A percentile compares a stretch with the other conserved stretches of the same genome.
phyloP scores from a whole-genome alignment of 2,329 filamentous ascomycete genomes.

The Nemania diffusa region DNA sequence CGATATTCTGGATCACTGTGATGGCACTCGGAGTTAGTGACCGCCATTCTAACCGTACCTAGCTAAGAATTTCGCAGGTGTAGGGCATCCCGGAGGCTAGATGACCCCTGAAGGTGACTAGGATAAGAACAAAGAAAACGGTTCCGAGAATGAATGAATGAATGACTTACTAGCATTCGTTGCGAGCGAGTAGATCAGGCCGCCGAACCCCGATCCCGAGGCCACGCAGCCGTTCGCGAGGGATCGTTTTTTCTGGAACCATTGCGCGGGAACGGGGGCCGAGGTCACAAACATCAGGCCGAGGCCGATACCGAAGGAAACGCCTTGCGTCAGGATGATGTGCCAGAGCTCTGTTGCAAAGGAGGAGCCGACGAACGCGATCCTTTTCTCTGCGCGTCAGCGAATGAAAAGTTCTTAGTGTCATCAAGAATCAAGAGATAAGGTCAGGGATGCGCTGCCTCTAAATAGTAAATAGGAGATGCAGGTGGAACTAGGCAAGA shows the following conservation, averaged over 20 bases:
- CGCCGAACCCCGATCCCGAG: constrained; percentile 79
- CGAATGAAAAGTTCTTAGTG: no score
- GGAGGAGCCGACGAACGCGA: constrained; percentile 74
- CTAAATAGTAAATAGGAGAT: background rate
- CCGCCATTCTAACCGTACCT: background rate
- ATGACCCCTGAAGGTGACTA: background rate
- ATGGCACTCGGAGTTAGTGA: background rate
- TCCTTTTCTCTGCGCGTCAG: constrained; percentile 42
- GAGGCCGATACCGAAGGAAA: constrained; percentile 82
- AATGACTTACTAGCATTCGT: constrained; percentile 64
- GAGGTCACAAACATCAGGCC: constrained; percentile 78
- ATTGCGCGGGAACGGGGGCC: constrained; percentile 76
- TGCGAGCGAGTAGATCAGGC: constrained; percentile 73
- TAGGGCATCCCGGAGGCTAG: background rate
- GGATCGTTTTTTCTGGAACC: constrained; percentile 75
- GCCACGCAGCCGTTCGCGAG: constrained; percentile 76
- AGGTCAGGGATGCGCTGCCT: background rate
- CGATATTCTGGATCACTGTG: constrained; percentile 68
- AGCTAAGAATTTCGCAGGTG: background rate
- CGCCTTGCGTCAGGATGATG: constrained; percentile 77
- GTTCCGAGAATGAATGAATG: no score
- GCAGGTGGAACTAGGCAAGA: background rate
- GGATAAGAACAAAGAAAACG: background rate
- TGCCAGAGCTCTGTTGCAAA: constrained; percentile 79
- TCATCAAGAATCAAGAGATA: no score